phyloP scores from a whole-genome alignment of 768 basidiomycete species.

The Pleurotus tuber-regium region DNA sequence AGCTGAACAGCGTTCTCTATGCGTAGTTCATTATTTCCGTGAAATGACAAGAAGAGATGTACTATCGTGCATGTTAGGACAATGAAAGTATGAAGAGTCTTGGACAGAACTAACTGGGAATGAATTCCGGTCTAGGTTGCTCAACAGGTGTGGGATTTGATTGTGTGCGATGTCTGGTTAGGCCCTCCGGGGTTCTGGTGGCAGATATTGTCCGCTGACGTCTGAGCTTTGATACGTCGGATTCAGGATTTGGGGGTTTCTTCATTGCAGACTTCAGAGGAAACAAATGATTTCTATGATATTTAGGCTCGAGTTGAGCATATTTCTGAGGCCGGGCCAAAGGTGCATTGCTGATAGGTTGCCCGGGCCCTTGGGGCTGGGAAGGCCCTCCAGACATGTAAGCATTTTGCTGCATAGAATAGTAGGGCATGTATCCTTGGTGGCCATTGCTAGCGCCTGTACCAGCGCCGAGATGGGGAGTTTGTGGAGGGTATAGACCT shows the following conservation, averaged over 20 bases:
- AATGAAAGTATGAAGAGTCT: background rate
- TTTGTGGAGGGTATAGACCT: conserved; percentile 24
- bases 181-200: conserved; percentile 4
- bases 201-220: conserved; percentile 21
- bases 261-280: conserved; percentile 61
- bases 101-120: conserved; percentile 2
- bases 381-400: conserved; percentile 4
- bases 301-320: conserved; percentile 17
- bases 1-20: conserved; percentile 48
- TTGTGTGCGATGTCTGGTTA: conserved; percentile 15
- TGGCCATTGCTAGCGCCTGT: conserved; percentile 37
- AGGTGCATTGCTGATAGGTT: conserved; percentile 5
- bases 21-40: conserved; percentile 61
- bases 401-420: conserved; percentile 8
- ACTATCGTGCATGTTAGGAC: conserved; percentile 34
- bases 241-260: conserved; percentile 32
- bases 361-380: background rate
- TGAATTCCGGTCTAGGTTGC: conserved; percentile 10
- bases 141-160: conserved; percentile 13
- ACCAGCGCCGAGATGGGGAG: conserved; percentile 31
- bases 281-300: conserved; percentile 14
- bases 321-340: conserved; percentile 12
- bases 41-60: conserved; percentile 72
- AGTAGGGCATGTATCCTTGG: conserved; percentile 17
- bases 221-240: conserved; percentile 20